phyloP scores from a whole-genome alignment of 1,139 yeast genomes.

The Hyphopichia fennica region DNA sequence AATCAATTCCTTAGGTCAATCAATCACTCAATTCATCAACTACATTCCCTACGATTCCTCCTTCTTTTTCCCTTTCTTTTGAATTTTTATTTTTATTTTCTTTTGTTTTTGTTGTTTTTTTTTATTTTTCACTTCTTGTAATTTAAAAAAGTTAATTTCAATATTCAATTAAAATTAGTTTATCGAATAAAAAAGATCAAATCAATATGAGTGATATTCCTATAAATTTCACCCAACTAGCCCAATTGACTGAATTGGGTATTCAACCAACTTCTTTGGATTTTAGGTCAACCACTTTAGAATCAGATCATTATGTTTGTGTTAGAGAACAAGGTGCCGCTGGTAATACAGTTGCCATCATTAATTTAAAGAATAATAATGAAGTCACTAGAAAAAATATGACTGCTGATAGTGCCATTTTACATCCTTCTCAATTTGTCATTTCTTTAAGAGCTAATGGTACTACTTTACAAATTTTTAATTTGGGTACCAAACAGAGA shows the following conservation, averaged over 20 bases:
- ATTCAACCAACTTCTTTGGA: slow-evolving; percentile 82
- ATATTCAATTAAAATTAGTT: not conserved
- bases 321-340: slow-evolving; percentile 72
- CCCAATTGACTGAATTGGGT: slow-evolving; percentile 83
- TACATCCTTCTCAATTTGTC: slow-evolving; percentile 88
- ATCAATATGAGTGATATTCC: slow-evolving; percentile 71
- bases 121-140: not conserved
- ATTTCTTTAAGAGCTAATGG: slow-evolving; percentile 96
- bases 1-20: slow-evolving; percentile 6
- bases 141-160: not conserved
- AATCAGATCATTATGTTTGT: slow-evolving; percentile 88
- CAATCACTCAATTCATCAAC: slow-evolving; percentile 4
- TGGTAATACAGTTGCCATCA: slow-evolving; percentile 89
- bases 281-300: slow-evolving; percentile 91
- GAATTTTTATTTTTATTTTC: not conserved
- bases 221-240: slow-evolving; percentile 93
- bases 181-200: too few species aligned
- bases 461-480: slow-evolving; percentile 91
- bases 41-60: slow-evolving; percentile 1
- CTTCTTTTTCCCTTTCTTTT: not conserved
- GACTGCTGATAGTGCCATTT: slow-evolving; percentile 97
- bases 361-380: slow-evolving; percentile 75
- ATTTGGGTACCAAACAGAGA: slow-evolving; percentile 83
- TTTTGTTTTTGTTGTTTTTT: not conserved
- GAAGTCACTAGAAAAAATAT: slow-evolving; percentile 83